phyloP scores from a whole-genome alignment of 768 basidiomycete species.

The Xanthoconium purpureum region DNA sequence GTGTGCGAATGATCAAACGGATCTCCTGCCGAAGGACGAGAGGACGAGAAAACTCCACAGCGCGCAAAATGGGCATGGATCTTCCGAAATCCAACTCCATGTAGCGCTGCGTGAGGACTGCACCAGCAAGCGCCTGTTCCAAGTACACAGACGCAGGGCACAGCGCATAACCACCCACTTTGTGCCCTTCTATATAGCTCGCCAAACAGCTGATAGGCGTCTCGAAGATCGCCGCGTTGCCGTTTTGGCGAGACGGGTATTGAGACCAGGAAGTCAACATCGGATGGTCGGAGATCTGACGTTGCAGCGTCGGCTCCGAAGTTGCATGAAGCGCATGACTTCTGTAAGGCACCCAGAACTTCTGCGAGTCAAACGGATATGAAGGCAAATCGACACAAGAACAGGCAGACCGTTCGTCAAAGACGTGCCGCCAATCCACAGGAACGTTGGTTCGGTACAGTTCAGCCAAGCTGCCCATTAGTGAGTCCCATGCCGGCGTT shows the following conservation, averaged over 20 bases:
- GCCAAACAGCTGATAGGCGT: constrained; percentile 46
- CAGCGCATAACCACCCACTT: constrained; percentile 51
- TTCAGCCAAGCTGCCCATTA: constrained; percentile 45
- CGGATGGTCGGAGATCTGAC: constrained; percentile 26
- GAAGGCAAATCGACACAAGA: constrained; percentile 53
- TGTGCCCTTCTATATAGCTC: constrained; percentile 51
- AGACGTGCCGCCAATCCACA: constrained; percentile 57
- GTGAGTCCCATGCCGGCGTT: constrained; percentile 41
- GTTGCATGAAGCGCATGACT: constrained; percentile 19
- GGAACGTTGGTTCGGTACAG: constrained; percentile 43
- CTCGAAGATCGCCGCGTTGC: constrained; percentile 48
- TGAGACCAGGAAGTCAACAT: constrained; percentile 44
- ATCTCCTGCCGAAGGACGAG: constrained; percentile 44
- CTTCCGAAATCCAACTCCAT: constrained; percentile 33
- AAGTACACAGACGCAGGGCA: constrained; percentile 69
- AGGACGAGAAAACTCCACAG: constrained; percentile 50
- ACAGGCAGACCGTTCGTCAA: constrained; percentile 40
- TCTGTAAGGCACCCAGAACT: constrained; percentile 55
- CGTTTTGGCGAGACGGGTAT: constrained; percentile 35
- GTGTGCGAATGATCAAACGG: constrained; percentile 35
- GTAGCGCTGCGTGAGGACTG: constrained; percentile 36
- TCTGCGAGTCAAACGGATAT: constrained; percentile 57
- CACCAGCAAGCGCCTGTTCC: constrained; percentile 51
- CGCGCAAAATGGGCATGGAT: constrained; percentile 37
- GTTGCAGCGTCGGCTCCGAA: not conserved